Evolutionary conservation across 139 green algal genomes (phyloP).

Genomic region (Chlorella sorokiniana): DNA sequence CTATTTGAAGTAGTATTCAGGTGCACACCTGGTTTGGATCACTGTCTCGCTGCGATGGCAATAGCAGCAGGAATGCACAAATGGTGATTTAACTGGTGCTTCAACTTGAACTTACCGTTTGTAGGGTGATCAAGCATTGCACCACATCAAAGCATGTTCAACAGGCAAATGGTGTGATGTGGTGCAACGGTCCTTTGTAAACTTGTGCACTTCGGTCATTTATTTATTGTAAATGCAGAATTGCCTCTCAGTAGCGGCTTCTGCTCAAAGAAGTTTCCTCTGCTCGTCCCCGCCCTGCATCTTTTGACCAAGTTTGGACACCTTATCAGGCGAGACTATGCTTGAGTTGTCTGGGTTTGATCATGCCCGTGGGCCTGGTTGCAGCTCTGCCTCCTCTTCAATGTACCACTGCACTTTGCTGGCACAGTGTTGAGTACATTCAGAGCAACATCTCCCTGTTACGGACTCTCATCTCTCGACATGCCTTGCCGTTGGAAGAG

Average conservation of each 20-base stretch:
- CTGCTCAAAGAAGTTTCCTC: constrained; percentile 4
- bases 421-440: constrained; percentile 78
- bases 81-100: too few relatives aligned
- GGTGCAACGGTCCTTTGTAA: too few relatives aligned
- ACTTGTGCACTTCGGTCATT: background rate
- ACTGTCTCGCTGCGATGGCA: too few relatives aligned
- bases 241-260: background rate
- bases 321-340: background rate
- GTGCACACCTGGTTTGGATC: too few relatives aligned
- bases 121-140: too few relatives aligned
- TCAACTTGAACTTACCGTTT: too few relatives aligned
- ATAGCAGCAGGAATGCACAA: too few relatives aligned
- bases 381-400: background rate
- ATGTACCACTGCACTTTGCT: background rate
- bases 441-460: constrained; percentile 65
- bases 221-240: background rate
- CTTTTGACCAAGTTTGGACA: background rate
- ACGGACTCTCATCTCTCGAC: constrained; percentile 53
- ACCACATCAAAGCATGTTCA: too few relatives aligned
- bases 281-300: background rate
- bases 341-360: background rate
- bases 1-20: too few relatives aligned
- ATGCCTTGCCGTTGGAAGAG: constrained; percentile 60
- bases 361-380: background rate
- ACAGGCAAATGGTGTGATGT: too few relatives aligned